phyloP scores from a whole-genome alignment of 2,329 filamentous ascomycete genomes.

The Fonsecaea pedrosoi region DNA sequence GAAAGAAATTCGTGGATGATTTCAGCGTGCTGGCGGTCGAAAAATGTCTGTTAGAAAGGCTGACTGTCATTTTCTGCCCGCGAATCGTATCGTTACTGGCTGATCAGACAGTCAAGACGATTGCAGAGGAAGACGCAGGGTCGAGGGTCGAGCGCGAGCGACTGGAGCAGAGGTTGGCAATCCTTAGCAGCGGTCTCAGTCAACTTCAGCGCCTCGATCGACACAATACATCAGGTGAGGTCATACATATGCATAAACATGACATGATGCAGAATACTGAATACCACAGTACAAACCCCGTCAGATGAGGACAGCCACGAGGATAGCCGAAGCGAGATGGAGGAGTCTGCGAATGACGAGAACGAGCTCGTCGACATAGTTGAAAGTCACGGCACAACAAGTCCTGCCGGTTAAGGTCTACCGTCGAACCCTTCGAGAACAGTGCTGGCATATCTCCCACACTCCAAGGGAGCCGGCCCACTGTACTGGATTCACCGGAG shows the following conservation, averaged over 20 bases:
- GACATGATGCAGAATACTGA: not conserved
- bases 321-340: not conserved
- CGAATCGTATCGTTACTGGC: slow-evolving; percentile 23
- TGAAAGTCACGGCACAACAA: not conserved
- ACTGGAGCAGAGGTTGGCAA: slow-evolving; percentile 20
- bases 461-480: no score
- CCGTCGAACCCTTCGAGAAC: not conserved
- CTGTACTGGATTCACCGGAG: not conserved
- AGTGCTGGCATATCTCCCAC: no score
- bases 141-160: slow-evolving; percentile 23
- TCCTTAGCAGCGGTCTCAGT: slow-evolving; percentile 15
- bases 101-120: slow-evolving; percentile 38
- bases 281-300: not conserved
- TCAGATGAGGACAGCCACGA: not conserved
- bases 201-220: slow-evolving; percentile 24
- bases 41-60: slow-evolving; percentile 42
- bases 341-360: not conserved
- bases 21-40: slow-evolving; percentile 50
- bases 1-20: slow-evolving; percentile 51
- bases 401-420: not conserved
- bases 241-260: no score
- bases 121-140: slow-evolving; percentile 41
- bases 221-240: slow-evolving; percentile 23
- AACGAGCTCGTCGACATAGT: not conserved
- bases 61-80: slow-evolving; percentile 44